phyloP scores from a whole-genome alignment of 78 protist genomes.

The Dictyostelium brefeldianum region DNA sequence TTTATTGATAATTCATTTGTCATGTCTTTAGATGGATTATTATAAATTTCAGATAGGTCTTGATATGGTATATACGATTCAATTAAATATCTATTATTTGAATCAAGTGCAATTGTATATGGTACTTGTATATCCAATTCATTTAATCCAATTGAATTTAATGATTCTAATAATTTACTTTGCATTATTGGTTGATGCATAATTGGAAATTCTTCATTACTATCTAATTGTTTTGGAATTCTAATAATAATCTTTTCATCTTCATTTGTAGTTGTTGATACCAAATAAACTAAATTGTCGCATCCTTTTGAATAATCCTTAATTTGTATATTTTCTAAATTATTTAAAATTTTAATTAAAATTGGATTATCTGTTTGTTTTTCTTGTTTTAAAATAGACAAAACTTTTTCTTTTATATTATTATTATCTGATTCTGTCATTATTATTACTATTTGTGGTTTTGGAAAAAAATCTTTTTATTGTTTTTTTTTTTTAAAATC shows the following conservation, averaged over 20 bases:
- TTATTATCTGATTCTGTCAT: no score
- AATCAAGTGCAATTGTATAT: background rate
- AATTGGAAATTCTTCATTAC: conserved; percentile 17
- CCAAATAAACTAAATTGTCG: conserved; percentile 34
- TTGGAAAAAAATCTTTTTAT: no score
- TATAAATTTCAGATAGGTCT: conserved; percentile 29
- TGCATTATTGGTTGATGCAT: conserved; percentile 72
- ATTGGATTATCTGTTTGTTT: no score
- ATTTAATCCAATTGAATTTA: background rate
- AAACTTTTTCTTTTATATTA: no score
- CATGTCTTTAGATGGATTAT: background rate
- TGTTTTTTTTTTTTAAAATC: no score
- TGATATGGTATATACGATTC: conserved; percentile 20
- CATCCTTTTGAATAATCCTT: conserved; percentile 65
- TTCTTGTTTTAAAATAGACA: background rate
- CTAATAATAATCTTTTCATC: conserved; percentile 12
- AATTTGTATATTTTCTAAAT: background rate
- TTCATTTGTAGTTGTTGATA: background rate
- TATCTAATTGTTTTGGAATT: conserved; percentile 18
- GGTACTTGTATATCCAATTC: conserved; percentile 10
- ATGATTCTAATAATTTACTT: background rate
- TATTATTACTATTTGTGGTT: no score
- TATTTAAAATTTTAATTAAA: no score
- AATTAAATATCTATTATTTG: background rate
- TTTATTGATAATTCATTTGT: background rate